Conservation (phyloP, 2,329 filamentous ascomycete species). For the Colletotrichum noveboracense region DNA sequence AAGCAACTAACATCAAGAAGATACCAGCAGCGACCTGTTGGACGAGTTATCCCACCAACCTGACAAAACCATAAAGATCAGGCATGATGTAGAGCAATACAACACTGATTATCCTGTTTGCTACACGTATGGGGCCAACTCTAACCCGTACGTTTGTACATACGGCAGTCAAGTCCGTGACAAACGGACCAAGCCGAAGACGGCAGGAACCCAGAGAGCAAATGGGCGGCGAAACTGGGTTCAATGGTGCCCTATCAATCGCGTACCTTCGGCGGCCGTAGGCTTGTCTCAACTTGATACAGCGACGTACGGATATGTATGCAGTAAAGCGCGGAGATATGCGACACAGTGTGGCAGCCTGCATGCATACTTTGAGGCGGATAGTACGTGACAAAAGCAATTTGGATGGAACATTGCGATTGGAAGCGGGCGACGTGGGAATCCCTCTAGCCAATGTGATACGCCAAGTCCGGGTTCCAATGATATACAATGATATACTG, state of each 20-base stretch:
- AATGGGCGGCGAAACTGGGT: not conserved
- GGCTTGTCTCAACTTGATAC: not conserved
- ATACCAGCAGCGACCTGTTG: not conserved
- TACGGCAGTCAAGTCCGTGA: not conserved
- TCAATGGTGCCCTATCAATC: not conserved
- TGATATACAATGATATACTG: not conserved
- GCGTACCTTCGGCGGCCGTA: not conserved
- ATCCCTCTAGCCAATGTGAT: not conserved
- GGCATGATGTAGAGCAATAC: not conserved
- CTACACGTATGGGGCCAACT: not conserved
- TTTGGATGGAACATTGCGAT: not conserved
- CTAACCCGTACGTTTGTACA: not conserved
- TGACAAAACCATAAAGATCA: not conserved
- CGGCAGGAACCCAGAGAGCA: not conserved
- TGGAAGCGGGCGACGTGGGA: not conserved
- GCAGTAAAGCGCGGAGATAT: not conserved
- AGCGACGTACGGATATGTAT: not conserved
- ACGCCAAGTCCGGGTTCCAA: constrained; percentile 5
- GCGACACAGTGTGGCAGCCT: not conserved
- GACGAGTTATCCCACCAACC: not conserved
- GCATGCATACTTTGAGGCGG: too few relatives aligned
- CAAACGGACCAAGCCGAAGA: not conserved
- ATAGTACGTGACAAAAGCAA: not conserved
- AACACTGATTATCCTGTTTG: not conserved
- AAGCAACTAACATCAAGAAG: not conserved